Base-by-base conservation (phyloP, 2,329 filamentous ascomycete species). In the Colletotrichum eleusines region DNA sequence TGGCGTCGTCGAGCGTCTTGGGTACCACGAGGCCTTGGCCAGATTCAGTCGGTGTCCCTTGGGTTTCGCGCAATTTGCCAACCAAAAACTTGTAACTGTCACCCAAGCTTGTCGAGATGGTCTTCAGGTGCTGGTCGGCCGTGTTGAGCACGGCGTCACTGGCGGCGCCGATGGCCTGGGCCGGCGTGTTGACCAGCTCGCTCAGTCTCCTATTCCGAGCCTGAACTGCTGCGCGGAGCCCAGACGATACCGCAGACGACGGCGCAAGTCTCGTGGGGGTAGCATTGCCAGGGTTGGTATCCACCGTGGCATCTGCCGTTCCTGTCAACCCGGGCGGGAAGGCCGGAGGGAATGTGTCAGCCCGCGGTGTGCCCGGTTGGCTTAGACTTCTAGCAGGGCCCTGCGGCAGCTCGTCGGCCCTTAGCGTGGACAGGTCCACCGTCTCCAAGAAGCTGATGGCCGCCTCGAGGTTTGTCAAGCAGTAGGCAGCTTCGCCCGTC, bases 71-170 rank as follows among this genome's bases (percentile, higher is more conserved):
- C 26, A 98, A 85, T 74, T 94, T 93, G 20, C 95, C 95, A 65
- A 99, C 90, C 31, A 99, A 84, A 78, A 98, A 97, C 71, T 94
- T 96, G 82, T 98, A 97, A 78, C 94, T 98, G 76, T 94, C 94
- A 71, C 95, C 95, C 5, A 98, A 84, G 58, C 94, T 97, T 77
- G 88, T 95, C 73, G 95, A 93, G 74, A 99, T 97, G 44, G 91
- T 97, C 78, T 98, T 97, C 73, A 98, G 86, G 1, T 95, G 89
- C 78, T 97, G 94, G 77, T 99, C 96, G 14, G 96, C 96, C 0
- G 94, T 95, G 75, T 88, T 94, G 71, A 97, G 88, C 33, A 97
- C 90, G 2, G 93, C 92, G 78, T 97, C 95, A 71, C 93, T 93
- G 53, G 94, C 94, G 40, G 91, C 92, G 72, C 92, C 92, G 65